phyloP scores from a whole-genome alignment of 169 alveolate genomes.

The Plasmodium vivax region DNA sequence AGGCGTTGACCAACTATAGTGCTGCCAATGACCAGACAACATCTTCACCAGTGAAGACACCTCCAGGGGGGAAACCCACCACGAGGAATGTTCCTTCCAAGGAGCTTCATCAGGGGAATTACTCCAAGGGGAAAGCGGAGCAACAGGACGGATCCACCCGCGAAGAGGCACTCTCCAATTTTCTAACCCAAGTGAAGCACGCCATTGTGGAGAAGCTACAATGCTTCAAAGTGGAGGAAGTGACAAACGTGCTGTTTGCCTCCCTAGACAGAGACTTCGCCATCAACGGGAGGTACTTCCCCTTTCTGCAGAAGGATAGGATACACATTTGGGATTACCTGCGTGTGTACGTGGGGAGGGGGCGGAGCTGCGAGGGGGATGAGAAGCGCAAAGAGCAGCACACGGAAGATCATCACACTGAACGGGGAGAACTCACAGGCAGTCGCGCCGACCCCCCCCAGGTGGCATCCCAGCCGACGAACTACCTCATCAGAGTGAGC shows the following conservation, averaged over 20 bases:
- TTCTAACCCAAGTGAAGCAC: not conserved
- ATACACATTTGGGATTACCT: conserved; percentile 39
- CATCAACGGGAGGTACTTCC: conserved; percentile 39
- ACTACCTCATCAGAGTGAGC: not conserved
- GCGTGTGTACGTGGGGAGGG: conserved; percentile 21
- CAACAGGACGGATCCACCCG: not conserved
- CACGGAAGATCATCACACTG: not conserved
- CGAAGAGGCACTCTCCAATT: not conserved
- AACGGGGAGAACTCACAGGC: not conserved
- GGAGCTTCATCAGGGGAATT: not conserved
- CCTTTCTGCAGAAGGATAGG: conserved; percentile 16
- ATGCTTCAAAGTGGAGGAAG: conserved; percentile 65
- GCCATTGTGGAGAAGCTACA: conserved; percentile 32
- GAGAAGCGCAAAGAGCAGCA: not conserved
- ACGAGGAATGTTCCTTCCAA: not conserved
- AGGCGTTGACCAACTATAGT: not conserved
- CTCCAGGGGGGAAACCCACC: not conserved
- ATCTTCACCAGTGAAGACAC: not conserved
- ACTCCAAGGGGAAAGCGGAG: not conserved
- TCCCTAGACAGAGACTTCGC: conserved; percentile 9
- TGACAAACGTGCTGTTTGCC: conserved; percentile 32
- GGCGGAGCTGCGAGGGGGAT: not conserved
- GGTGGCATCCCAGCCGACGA: not conserved
- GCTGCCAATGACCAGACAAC: not conserved
- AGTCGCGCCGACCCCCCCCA: not conserved